Evolutionary conservation across 1,139 yeast genomes (phyloP), one percentile per base, ranked within the genome.

Genomic region (Pichia inconspicua): DNA sequence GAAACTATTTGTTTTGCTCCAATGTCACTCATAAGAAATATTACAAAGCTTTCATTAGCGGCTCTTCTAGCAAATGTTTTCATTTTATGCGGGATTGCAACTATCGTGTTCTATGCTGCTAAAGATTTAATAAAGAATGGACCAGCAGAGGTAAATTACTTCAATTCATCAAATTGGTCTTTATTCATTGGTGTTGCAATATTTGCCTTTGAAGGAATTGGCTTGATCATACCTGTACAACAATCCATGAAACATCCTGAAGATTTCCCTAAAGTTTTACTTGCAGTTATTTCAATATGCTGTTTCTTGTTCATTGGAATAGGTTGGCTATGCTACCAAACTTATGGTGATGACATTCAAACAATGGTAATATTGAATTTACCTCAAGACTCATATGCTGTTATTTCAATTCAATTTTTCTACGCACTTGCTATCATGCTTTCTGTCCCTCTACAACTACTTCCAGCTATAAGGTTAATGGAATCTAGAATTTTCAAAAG

Each of bases 121-220:
- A 58, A 62, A n/a, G 76, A 77, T 52, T 63, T 78, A 45, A 48
- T 72, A 12, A 47, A 54, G 0, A 65, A 75, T 46, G 86, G 86
- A 0, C 49, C 73, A 12, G 77, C 80, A 0, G 76, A 78, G 4
- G 37, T 69, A 17, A 57, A 52, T 5, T 54, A 70, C 19, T 77
- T 84, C 61, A 84, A 84, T 61, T 55, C 75, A n/a, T 71, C 74
- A 42, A 68, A 75, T 49, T 84, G 89, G 84, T 77, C 90, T 2
- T 70, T 84, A 69, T 80, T 84, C 54, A 77, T 84, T 50, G 94
- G 94, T 4, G 87, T 85, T 2, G 90, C 90, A 0, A 87, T 84
- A 22, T 84, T 86, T 51, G 82, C 92, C 1, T 84, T 82, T 59
- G 94, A 84, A 67, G 94, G 94, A 1, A 82, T 84, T 53, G 92